Evolutionary conservation across 805 yeast species (phyloP).

Genomic region (Kodamaea restingae): DNA sequence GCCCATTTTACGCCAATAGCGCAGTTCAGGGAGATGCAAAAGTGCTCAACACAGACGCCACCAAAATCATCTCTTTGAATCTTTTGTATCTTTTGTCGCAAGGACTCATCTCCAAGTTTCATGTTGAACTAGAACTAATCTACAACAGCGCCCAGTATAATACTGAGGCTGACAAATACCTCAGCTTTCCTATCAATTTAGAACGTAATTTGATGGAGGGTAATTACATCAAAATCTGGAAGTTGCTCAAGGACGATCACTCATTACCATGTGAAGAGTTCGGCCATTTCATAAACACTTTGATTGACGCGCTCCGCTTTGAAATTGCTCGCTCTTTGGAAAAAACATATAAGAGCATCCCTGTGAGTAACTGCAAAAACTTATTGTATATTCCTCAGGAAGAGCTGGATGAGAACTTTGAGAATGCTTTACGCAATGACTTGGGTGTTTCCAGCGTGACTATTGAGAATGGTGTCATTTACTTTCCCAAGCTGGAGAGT

Average conservation of each 20-base stretch:
- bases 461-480: constrained; percentile 48
- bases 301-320: constrained; percentile 73
- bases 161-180: constrained; percentile 55
- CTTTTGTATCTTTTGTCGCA: constrained; percentile 72
- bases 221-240: constrained; percentile 88
- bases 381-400: constrained; percentile 63
- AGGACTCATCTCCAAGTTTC: constrained; percentile 84
- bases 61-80: constrained; percentile 72
- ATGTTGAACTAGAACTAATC: constrained; percentile 78
- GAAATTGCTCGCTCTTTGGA: constrained; percentile 86
- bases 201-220: constrained; percentile 97
- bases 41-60: constrained; percentile 33
- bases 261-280: constrained; percentile 71
- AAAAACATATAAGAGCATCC: constrained; percentile 69
- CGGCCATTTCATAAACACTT: constrained; percentile 67
- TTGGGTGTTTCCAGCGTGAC: constrained; percentile 53
- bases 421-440: constrained; percentile 26
- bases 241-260: constrained; percentile 54
- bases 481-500: constrained; percentile 25
- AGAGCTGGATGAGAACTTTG: constrained; percentile 31
- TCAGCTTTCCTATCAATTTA: constrained; percentile 80
- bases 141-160: constrained; percentile 53
- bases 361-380: constrained; percentile 77
- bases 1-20: constrained; percentile 62
- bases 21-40: constrained; percentile 38